Evolutionary conservation across 2,329 filamentous ascomycete genomes (phyloP), one percentile per base, ranked within the genome.

Genomic region (Chaetomium sp.): DNA sequence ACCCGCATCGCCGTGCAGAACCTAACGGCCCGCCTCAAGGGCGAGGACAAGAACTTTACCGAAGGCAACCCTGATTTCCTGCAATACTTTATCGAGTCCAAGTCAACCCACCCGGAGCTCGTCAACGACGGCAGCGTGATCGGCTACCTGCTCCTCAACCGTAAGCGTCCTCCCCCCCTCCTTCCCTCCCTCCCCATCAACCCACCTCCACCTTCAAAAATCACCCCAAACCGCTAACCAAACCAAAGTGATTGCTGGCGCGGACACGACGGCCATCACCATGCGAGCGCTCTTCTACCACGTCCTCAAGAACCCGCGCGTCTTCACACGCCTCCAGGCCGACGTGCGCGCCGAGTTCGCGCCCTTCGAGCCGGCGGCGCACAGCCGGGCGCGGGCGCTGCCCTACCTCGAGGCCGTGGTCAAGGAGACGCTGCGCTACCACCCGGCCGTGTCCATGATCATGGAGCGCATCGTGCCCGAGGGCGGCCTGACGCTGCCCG

Each of bases 211-310:
- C 33, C 25, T 38, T 45, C 31, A 35, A 19, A 23, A 19, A 23
- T 7, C 54, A 13, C n/a, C 29, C 38, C 42, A n/a, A 27, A 42
- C 31, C 27, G 7, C 42, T 47, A 19, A 35, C 47, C n/a, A n/a
- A n/a, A 29, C 3, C 27, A 29, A 47, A 67, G 59, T 74, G 21
- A 63, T 70, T 53, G 73, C 71, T n/a, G 87, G 88, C 8, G 85
- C 82, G 2, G 88, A 91, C 74, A 90, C 87, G 2, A 90, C 88
- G 0, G 87, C 85, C 25, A 89, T 90, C 71, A 83, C 80, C 29
- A 76, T 90, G 0, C 82, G 81, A 10, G 80, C 84, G 1, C 79
- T 89, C 2, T 85, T 90, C 72, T 90, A 90, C 75, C 83, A 85
- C 74, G 74, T 89, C 4, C 77, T 89, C 54, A 85, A 83, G 72